These are phyloP conservation scores for Diaporthe sp. DNA, from an alignment of 2,329 filamentous ascomycete genomes.

Conservation along the genomic window DNA sequence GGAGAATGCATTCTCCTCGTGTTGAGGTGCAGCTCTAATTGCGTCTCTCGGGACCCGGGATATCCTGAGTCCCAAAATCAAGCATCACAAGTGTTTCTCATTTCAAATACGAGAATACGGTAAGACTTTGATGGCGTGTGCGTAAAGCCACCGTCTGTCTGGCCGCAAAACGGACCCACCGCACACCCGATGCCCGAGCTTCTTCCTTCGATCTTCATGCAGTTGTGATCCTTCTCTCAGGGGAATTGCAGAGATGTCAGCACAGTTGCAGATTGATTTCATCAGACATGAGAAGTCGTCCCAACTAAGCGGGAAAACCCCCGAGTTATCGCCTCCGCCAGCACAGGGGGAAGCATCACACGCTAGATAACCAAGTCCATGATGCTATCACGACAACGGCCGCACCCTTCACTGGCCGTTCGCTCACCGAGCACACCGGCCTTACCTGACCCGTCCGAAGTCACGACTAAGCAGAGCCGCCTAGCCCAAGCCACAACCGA, in stretches of 20 bases:
- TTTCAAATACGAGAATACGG: background rate
- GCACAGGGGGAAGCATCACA: background rate
- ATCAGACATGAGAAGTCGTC: background rate
- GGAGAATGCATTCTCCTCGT: background rate
- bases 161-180: background rate
- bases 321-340: background rate
- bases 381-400: background rate
- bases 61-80: background rate
- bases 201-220: background rate
- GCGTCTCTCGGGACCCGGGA: background rate
- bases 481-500: conserved; percentile 21
- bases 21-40: background rate
- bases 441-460: conserved; percentile 9
- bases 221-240: background rate
- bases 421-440: conserved; percentile 12
- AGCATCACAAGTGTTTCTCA: background rate
- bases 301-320: background rate
- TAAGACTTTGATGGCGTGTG: background rate
- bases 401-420: background rate
- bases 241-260: conserved; percentile 2
- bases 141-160: background rate
- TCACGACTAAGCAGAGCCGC: conserved; percentile 16
- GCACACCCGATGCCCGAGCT: background rate
- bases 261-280: background rate
- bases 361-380: background rate